phyloP scores from a whole-genome alignment of 305 asterid genomes.

The Solanum aculeatissimum region DNA sequence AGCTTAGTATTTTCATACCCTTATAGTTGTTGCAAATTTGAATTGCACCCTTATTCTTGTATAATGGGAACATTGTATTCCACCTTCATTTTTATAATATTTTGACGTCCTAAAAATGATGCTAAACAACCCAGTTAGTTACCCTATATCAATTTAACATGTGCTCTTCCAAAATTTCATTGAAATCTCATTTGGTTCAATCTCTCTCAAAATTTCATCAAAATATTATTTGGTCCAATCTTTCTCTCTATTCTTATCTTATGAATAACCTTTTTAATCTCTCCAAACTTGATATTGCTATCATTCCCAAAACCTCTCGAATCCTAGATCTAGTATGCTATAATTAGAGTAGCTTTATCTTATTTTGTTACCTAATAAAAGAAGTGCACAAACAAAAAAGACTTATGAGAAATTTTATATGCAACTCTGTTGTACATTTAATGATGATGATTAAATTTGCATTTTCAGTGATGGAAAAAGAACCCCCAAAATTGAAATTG shows the following conservation, averaged over 20 bases:
- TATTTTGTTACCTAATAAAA: neutral
- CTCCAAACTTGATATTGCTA: neutral
- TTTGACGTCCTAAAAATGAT: neutral
- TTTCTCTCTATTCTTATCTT: neutral
- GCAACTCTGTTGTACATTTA: neutral
- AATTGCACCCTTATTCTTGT: neutral
- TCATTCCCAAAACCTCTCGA: neutral
- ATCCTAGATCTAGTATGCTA: neutral
- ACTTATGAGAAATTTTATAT: neutral
- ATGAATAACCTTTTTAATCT: neutral
- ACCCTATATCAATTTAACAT: neutral
- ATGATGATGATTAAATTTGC: neutral
- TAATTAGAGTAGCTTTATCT: neutral
- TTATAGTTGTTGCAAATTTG: neutral
- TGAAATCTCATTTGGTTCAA: neutral
- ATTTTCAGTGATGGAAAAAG: neutral
- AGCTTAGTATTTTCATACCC: neutral
- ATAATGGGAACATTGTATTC: neutral
- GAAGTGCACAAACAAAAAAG: neutral
- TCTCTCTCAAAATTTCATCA: neutral
- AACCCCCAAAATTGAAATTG: neutral
- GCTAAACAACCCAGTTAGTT: neutral
- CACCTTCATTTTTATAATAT: neutral
- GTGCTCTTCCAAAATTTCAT: neutral
- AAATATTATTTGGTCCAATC: neutral